phyloP scores from a whole-genome alignment of 208 protist genomes.

The Trichomonas tenax region DNA sequence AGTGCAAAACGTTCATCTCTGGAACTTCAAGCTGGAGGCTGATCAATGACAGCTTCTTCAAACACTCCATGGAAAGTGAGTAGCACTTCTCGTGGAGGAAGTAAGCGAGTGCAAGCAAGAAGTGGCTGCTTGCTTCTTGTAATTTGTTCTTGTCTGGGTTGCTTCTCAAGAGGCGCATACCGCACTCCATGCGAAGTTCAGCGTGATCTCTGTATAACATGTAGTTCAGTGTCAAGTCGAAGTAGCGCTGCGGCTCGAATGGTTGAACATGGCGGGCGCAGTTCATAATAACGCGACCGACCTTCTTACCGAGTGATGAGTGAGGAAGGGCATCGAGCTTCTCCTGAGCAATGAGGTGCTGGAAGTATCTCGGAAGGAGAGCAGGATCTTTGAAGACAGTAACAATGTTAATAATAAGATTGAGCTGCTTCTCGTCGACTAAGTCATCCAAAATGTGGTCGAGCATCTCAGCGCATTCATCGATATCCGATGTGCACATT shows the following conservation, averaged over 20 bases:
- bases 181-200: background rate
- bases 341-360: background rate
- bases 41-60: slow-evolving; percentile 1
- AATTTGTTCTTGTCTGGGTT: background rate
- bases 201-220: background rate
- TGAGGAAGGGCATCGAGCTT: background rate
- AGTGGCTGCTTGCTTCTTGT: background rate
- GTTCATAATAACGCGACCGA: background rate
- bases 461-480: background rate
- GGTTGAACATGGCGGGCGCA: background rate
- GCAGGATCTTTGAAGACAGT: background rate
- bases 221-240: background rate
- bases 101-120: background rate
- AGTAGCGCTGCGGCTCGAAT: background rate
- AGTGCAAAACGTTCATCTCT: background rate
- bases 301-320: background rate
- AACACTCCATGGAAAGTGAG: background rate
- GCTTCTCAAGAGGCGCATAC: background rate
- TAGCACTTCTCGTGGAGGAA: slow-evolving; percentile 13
- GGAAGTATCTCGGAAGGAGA: background rate
- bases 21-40: background rate
- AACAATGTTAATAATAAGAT: background rate
- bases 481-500: background rate
- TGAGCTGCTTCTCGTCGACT: background rate
- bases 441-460: background rate